Evolutionary conservation across 257 asterid genomes (phyloP), one percentile per base, ranked within the genome.

Genomic region (Petunia axillaris): DNA sequence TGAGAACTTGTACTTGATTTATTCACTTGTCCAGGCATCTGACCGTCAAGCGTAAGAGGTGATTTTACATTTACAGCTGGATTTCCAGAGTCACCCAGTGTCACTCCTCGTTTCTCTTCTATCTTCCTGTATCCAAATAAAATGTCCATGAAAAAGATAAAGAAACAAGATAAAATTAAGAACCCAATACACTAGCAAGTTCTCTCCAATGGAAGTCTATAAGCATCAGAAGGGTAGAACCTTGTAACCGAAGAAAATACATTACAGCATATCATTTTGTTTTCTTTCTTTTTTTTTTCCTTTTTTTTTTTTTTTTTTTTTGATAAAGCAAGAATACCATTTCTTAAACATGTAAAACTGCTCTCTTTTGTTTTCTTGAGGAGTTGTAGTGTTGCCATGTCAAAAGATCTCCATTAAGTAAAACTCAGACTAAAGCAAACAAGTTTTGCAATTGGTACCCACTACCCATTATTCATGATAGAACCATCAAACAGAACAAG

Each of bases 51-150:
- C 48, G 85, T 83, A 76, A 83, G 85, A 48, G 85, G 70, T 50
- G 91, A 64, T 87, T 85, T 91, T 66, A 82, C 70, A 78, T 92
- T 91, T 64, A 82, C 79, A 79, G 90, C 97, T 13, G 92, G 84
- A 80, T 83, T 75, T 84, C 92, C 98, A 76, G 91, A 79, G 77
- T 90, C 92, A 3, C 93, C 82, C 82, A 96, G 83, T 58, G 96
- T 91, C 68, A 94, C 99, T 79, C 99, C 99, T 85, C 97, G 86
- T 85, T 96, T 96, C 88, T 92, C 99, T 92, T 96, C 99, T 50
- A 96, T 91, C 89, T 90, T 91, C 89, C 99, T 95, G 90, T 75
- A 37, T 84, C 77, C 78, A 7, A 64, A 57, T n/a, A 67, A 67
- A 43, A 43, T 67, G 75, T 67, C 38, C 75, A n/a, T 43, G 75